phyloP scores from a whole-genome alignment of 2,329 filamentous ascomycete species.

The Cryphonectria parasitica region DNA sequence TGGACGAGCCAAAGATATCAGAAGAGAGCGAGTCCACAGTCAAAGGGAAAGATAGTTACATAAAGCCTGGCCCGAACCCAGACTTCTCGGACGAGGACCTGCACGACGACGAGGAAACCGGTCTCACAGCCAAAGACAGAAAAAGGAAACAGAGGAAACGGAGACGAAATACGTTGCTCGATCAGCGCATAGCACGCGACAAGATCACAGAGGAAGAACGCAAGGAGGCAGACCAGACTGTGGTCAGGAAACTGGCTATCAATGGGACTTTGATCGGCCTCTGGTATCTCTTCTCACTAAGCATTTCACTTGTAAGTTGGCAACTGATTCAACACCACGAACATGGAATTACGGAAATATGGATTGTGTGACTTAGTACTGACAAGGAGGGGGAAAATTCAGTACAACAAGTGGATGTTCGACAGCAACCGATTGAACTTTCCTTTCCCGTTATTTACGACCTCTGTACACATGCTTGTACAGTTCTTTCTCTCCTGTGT shows the following conservation, averaged over 20 bases:
- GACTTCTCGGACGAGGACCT: conserved; percentile 73
- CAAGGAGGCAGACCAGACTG: conserved; percentile 73
- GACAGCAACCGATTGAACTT: conserved; percentile 83
- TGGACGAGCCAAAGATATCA: conserved; percentile 51
- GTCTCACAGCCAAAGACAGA: conserved; percentile 75
- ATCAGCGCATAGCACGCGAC: conserved; percentile 68
- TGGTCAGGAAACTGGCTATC: conserved; percentile 69
- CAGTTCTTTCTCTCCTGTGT: conserved; percentile 81
- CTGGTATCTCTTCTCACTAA: conserved; percentile 91
- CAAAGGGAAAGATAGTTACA: conserved; percentile 29
- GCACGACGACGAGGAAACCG: conserved; percentile 88
- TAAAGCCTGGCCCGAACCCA: conserved; percentile 36
- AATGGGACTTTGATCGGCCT: conserved; percentile 82
- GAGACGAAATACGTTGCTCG: conserved; percentile 68
- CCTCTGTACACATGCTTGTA: conserved; percentile 92
- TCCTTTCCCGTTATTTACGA: conserved; percentile 92
- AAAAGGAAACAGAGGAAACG: conserved; percentile 69
- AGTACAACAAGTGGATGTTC: conserved; percentile 99
- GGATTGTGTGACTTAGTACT: background rate
- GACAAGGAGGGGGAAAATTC: conserved; percentile 3
- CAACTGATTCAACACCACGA: background rate
- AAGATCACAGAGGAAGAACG: conserved; percentile 71
- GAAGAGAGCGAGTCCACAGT: conserved; percentile 43
- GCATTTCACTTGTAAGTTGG: conserved; percentile 79
- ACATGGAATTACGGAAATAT: background rate